These are phyloP conservation scores for Saccharomycopsis fodiens DNA, from an alignment of 805 yeast genomes.

Conservation along the genomic window DNA sequence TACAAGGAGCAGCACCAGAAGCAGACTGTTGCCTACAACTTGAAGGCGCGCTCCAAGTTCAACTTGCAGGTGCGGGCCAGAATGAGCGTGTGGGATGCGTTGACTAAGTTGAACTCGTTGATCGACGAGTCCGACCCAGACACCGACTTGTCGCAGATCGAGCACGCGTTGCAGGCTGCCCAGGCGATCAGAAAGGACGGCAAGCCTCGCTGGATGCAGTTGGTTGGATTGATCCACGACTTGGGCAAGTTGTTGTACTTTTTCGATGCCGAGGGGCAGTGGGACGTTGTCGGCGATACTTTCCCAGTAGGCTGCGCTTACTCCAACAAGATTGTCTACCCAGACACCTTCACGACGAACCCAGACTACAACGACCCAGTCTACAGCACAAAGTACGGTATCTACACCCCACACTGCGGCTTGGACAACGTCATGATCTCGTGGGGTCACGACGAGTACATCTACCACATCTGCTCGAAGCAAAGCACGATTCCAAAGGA, in stretches of 20 bases:
- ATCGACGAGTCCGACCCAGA: constrained; percentile 71
- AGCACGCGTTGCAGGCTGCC: constrained; percentile 68
- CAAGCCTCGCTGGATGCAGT: constrained; percentile 68
- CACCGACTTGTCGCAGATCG: constrained; percentile 65
- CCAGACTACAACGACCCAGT: constrained; percentile 57
- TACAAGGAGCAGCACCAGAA: constrained; percentile 60
- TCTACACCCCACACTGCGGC: constrained; percentile 58
- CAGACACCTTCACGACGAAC: constrained; percentile 50
- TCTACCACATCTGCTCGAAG: constrained; percentile 62
- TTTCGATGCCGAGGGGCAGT: constrained; percentile 67
- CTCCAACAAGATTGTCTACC: constrained; percentile 51
- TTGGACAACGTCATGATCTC: constrained; percentile 61
- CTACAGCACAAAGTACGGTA: constrained; percentile 58
- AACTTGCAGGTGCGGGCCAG: constrained; percentile 56
- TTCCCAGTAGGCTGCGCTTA: constrained; percentile 67
- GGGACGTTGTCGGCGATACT: constrained; percentile 78
- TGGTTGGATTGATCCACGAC: constrained; percentile 66
- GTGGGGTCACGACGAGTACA: constrained; percentile 76
- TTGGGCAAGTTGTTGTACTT: constrained; percentile 64
- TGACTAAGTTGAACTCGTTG: constrained; percentile 49
- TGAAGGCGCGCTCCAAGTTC: constrained; percentile 62
- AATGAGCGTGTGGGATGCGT: constrained; percentile 68
- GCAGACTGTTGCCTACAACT: constrained; percentile 66
- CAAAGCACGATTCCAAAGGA: constrained; percentile 59
- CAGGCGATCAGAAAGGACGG: constrained; percentile 63